Conservation (phyloP, 139 green algal species). For the Trebouxia sp. region DNA sequence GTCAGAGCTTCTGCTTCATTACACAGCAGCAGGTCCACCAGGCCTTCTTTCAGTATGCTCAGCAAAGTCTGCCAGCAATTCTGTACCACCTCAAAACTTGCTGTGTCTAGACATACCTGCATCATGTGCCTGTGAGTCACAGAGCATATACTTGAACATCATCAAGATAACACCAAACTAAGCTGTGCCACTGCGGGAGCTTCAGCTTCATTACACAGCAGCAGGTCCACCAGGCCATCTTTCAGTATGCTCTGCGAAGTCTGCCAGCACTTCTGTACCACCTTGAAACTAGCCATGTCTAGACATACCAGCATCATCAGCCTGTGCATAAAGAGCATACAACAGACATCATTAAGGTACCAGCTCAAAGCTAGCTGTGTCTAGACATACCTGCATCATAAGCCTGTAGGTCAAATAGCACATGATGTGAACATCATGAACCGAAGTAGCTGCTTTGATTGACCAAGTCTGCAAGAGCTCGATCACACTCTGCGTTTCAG, state of each 20-base stretch:
- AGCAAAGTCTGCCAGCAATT: conserved; percentile 56
- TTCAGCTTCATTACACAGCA: conserved; percentile 90
- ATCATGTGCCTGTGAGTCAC: background rate
- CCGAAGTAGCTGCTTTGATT: too few relatives aligned
- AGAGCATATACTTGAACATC: conserved; percentile 30
- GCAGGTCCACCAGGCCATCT: conserved; percentile 70
- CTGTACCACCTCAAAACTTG: conserved; percentile 77
- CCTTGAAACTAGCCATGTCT: conserved; percentile 86
- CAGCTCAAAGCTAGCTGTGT: conserved; percentile 87
- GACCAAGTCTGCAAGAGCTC: too few relatives aligned
- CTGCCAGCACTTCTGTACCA: conserved; percentile 54
- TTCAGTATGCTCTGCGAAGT: conserved; percentile 50
- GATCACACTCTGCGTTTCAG: too few relatives aligned
- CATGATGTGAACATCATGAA: too few relatives aligned
- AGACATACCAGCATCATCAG: conserved; percentile 53
- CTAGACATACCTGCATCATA: conserved; percentile 73
- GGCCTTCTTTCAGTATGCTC: conserved; percentile 47
- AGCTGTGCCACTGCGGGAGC: conserved; percentile 55
- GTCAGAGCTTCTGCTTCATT: conserved; percentile 82
- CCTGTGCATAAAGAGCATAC: background rate
- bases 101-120: conserved; percentile 76
- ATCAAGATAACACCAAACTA: too few relatives aligned
- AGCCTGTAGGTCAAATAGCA: too few relatives aligned
- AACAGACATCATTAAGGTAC: too few relatives aligned
- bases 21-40: conserved; percentile 84